Percentiles rank a stretch among this genome's conserved stretches.
Evolutionary conservation across 1,139 yeast species (phyloP).

Genomic region (Saccharomyces hybrid): DNA sequence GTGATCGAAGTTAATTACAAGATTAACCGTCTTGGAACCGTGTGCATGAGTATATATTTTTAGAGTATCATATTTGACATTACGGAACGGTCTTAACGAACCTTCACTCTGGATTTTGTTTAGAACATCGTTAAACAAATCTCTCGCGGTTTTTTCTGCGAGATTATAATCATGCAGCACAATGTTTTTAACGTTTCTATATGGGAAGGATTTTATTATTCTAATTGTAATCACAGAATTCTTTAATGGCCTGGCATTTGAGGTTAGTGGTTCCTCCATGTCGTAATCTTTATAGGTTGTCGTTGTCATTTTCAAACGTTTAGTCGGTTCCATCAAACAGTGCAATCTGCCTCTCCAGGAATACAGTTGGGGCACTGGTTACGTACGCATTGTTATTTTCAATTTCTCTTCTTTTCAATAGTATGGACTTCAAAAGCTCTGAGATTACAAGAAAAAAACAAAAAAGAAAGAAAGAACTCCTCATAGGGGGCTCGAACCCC

Average conservation of each 20-base stretch:
- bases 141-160: constrained; percentile 56
- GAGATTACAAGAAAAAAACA: no score
- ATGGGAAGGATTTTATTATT: constrained; percentile 83
- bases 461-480: constrained; percentile 28
- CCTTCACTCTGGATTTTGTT: constrained; percentile 56
- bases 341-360: background rate
- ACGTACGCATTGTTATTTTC: background rate
- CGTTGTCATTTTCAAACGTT: background rate
- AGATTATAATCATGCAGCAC: constrained; percentile 68
- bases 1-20: constrained; percentile 81
- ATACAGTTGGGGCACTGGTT: background rate
- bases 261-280: constrained; percentile 34
- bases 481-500: constrained; percentile 37
- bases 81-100: constrained; percentile 73
- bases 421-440: no score
- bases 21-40: constrained; percentile 86
- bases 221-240: constrained; percentile 72
- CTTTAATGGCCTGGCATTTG: constrained; percentile 31
- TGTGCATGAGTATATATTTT: constrained; percentile 93
- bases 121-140: constrained; percentile 46
- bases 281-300: constrained; percentile 16
- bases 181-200: constrained; percentile 79
- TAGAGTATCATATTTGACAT: constrained; percentile 64
- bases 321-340: background rate
- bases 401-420: background rate